Evolutionary conservation across 2,329 filamentous ascomycete genomes (phyloP), one percentile per base, ranked within the genome.

Genomic region (Elsinoe necatrix): DNA sequence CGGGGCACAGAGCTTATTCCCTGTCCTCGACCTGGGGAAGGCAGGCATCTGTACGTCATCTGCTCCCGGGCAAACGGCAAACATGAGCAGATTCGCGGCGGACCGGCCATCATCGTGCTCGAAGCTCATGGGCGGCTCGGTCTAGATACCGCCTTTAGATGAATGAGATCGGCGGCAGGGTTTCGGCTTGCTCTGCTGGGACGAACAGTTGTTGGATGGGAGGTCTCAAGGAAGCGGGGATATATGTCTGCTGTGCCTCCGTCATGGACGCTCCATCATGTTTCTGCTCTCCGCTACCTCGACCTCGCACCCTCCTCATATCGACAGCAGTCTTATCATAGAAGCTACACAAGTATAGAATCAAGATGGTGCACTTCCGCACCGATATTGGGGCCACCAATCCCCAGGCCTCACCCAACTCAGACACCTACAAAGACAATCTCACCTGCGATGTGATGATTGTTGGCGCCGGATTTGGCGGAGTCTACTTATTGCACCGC

Each of bases 381-480:
- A 64, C 62, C 41, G 62, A 64, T 27, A 63, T 64, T 23, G 61
- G 59, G 18, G 60, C 62, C 14, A 54, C 54, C 21, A 62, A 63
- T 20, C 27, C 31, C 5, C 31, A 57, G n/a, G 31, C 21, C 41
- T 41, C 9, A 37, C 18, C 50, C 48, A 12, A 43, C 21, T 5
- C 37, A 43, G 48, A 60, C 41, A 37, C 48, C n/a, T 52, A 67
- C 34, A 62, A 64, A 21, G 65, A 67, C 35, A 59, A 64, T 11
- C 61, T 68, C 11, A 63, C 65, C n/a, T 54, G 41, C 21, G 65
- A 67, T 57, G 64, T 64, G 9, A 58, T 66, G 20, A 65, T 66
- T 42, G 63, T 66, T 16, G 65, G 65, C 29, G 64, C 65, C 11
- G 65, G 65, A n/a, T 66, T 66, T 39, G 61, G 62, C 39, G 65